Evolutionary conservation across 192 early-diverging fungal species (phyloP).

Genomic region (Linnemannia elongata): DNA sequence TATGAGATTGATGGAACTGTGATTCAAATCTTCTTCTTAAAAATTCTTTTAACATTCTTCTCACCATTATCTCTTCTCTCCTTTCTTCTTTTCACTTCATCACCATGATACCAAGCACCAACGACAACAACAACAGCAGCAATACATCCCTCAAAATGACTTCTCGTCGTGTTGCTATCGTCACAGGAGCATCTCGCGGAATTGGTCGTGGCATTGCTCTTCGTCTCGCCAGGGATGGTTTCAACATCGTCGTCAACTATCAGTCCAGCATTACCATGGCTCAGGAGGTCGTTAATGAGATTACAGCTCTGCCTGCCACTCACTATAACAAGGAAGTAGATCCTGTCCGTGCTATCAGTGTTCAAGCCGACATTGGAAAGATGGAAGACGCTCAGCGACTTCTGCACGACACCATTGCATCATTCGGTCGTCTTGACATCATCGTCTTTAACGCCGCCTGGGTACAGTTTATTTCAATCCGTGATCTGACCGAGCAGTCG

Average conservation of each 20-base stretch:
- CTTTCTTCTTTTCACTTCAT: background rate
- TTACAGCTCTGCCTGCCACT: background rate
- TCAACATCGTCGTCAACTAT: conserved; percentile 16
- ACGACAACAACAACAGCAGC: too few species aligned
- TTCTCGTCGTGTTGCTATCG: conserved; percentile 4
- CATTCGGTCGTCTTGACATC: conserved; percentile 56
- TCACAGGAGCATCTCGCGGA: conserved; percentile 5
- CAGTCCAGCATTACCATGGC: conserved; percentile 1
- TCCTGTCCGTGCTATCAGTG: conserved; percentile 47
- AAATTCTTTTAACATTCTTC: background rate
- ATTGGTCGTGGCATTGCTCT: conserved; percentile 10
- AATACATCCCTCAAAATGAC: too few species aligned
- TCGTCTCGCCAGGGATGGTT: conserved; percentile 1
- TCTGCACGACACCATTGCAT: conserved; percentile 43
- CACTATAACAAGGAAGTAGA: conserved; percentile 3
- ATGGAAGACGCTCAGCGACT: conserved; percentile 3
- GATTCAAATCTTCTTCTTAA: background rate
- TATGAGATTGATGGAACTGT: background rate
- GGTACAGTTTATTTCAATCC: conserved; percentile 11
- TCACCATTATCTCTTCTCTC: background rate
- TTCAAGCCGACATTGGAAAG: conserved; percentile 53
- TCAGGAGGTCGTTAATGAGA: background rate
- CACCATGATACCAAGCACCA: background rate
- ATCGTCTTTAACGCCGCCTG: conserved; percentile 58
- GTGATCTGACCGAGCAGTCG: conserved; percentile 32